Evolutionary conservation across 1,139 yeast genomes (phyloP), one percentile per base, ranked within the genome.

Genomic region (Blastobotrys indianensis): DNA sequence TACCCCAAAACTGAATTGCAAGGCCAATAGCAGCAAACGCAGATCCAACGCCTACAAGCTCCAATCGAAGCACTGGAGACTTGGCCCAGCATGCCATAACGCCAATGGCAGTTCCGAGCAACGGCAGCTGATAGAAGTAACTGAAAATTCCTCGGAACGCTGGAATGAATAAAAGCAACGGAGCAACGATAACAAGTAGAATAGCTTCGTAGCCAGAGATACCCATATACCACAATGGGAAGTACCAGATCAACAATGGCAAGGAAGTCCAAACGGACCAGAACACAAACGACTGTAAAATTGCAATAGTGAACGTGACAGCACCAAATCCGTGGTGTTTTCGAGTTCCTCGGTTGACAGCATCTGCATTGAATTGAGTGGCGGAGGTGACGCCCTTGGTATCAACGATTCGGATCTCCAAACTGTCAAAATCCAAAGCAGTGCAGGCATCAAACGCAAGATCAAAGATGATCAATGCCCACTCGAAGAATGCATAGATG

Each of bases 201-300:
- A 80, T 76, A 0, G 85, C 84, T 65, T 92, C 98, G 62, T 85
- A 88, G 3, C 98, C 98, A 2, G 95, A 84, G 48, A 92, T 82
- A 7, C 97, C 97, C 97, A 92, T 88, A 62, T 84, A 79, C 98
- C 98, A 92, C 51, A 92, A 73, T 13, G 98, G 98, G 73, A 92
- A 92, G 68, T 85, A 87, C 98, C 98, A 92, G 42, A 92, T 82
- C 60, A 94, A 79, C 49, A 94, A 74, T 44, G 88, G 84, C 51
- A 92, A 70, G 0, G 96, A 77, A 1, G 97, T 84, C 42, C 79
- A 57, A 15, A 82, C 80, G 0, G 97, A 74, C 96, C 97, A 92
- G 62, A 85, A 85, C 48, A 86, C 73, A 61, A 79, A 82, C 4
- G 60, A 62, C 52, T 66, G 65, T 47, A 58, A 41, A 12, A 58